A percentile compares a stretch with the other conserved stretches of the same genome.
Conservation (phyloP, 306 rosid species). For the Casuarina equisetifolia region DNA sequence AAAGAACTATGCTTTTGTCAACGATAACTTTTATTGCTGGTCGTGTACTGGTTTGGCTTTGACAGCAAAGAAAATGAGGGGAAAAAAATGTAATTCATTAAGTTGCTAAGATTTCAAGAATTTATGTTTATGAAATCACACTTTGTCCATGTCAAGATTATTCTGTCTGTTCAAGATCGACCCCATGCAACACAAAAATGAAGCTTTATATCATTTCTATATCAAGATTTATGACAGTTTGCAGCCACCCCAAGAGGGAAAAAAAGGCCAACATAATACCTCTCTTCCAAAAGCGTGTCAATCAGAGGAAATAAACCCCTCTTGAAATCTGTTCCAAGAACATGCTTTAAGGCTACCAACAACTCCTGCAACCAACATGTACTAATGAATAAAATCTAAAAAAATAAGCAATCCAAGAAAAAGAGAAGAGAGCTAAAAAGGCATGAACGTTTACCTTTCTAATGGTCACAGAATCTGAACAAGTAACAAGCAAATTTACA, state of each 20-base stretch:
- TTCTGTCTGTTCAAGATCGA: not conserved
- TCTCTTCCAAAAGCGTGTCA: constrained; percentile 91
- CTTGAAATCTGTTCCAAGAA: constrained; percentile 97
- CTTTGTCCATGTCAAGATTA: not conserved
- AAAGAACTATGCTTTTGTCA: not conserved
- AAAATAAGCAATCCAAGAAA: not conserved
- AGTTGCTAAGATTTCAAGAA: not conserved
- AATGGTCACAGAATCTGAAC: constrained; percentile 97
- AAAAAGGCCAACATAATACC: constrained; percentile 47
- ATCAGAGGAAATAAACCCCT: constrained; percentile 98
- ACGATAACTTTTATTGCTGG: not conserved
- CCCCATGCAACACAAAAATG: not conserved
- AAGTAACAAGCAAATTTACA: constrained; percentile 95
- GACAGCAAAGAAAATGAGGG: not conserved
- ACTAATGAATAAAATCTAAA: too few species aligned
- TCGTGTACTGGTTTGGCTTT: not conserved
- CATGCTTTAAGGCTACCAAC: constrained; percentile 91
- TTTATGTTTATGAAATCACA: not conserved
- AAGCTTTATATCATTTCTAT: not conserved
- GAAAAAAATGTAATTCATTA: not conserved
- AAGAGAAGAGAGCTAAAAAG: constrained; percentile 16
- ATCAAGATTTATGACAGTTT: constrained; percentile 4
- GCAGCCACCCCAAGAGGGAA: not conserved
- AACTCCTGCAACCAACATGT: constrained; percentile 72
- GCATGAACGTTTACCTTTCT: constrained; percentile 64